Base-by-base conservation (phyloP, 805 yeast genomes). In the Candida morakotiae region DNA sequence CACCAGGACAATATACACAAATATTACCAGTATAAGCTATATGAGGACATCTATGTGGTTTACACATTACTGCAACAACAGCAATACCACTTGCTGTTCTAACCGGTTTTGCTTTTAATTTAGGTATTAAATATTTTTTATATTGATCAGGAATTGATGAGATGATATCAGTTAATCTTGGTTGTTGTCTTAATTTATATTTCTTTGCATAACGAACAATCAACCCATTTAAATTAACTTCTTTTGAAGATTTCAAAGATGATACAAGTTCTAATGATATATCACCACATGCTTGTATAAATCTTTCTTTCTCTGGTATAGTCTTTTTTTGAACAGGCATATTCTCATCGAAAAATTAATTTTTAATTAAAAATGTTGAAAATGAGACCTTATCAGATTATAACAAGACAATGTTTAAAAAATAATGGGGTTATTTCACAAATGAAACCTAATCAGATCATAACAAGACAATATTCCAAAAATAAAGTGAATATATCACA, bases 41-140 rank as follows among this genome's bases (percentile, higher is more conserved):
- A 62, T 93, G 98, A 19, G 98, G 98, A 63, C 98, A 93, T 66
- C 98, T 75, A 61, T 93, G 98, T 2, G 98, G 98, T 61, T 93
- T 93, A 68, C 97, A 89, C 98, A 93, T 93, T 22, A 93, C 98
- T 0, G 98, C 98, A 31, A 93, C 98, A 15, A 93, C 98, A 8
- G 98, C 98, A 41, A 93, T 95, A 51, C 98, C 98, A 9, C 95
- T 85, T 0, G 98, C 98, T 0, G 98, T 93, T 62, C 98, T 76
- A 31, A 93, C 98, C 0, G 98, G 98, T 60, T 93, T 93, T n/a
- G 98, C 98, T 63, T 93, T 87, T 31, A 93, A 71, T 62, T 89
- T 89, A 2, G 98, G 98, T 27, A 93, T 70, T 38, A 93, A 64
- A 53, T 88, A 88, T 56, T 87, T 87, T 60, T 87, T 87, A 62